These are phyloP conservation scores for Tuber indicum DNA, from an alignment of 495 filamentous ascomycete genomes.

Conservation along the genomic window DNA sequence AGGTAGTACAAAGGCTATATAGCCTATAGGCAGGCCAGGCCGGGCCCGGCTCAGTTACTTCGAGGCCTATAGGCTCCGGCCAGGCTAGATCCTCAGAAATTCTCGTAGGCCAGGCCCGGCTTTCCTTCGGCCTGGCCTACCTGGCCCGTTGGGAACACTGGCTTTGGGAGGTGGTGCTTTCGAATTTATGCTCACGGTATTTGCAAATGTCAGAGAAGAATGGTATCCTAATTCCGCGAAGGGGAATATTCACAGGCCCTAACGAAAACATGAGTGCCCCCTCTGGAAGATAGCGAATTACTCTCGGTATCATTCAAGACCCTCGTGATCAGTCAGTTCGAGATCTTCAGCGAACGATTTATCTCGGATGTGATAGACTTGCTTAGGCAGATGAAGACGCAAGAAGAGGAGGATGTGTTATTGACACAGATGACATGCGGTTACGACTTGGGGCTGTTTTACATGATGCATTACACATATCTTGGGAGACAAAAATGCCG, in stretches of 20 bases:
- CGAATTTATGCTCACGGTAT: slow-evolving; percentile 78
- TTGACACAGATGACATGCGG: slow-evolving; percentile 67
- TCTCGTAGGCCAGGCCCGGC: no score
- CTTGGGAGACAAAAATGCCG: slow-evolving; percentile 69
- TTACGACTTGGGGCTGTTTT: slow-evolving; percentile 78
- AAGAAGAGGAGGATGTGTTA: slow-evolving; percentile 79
- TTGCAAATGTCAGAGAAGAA: slow-evolving; percentile 63
- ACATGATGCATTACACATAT: slow-evolving; percentile 90
- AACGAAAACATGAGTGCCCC: slow-evolving; percentile 65
- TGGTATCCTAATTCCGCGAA: slow-evolving; percentile 38
- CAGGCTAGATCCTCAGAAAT: no score
- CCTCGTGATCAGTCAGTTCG: slow-evolving; percentile 69
- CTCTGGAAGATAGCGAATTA: slow-evolving; percentile 55
- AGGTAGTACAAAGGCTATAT: no score
- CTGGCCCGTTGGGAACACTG: no score
- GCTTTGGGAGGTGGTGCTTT: slow-evolving; percentile 85
- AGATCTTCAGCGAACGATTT: slow-evolving; percentile 78
- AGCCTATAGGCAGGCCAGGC: no score
- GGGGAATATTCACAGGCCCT: slow-evolving; percentile 63
- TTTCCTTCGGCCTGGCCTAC: no score
- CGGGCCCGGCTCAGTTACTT: no score
- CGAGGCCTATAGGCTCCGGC: no score
- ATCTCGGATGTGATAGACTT: slow-evolving; percentile 92
- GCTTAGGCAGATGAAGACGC: slow-evolving; percentile 72
- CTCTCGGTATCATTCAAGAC: slow-evolving; percentile 60